Conservation (phyloP, 2,329 filamentous ascomycete genomes). For the Trichophyton verrucosum region DNA sequence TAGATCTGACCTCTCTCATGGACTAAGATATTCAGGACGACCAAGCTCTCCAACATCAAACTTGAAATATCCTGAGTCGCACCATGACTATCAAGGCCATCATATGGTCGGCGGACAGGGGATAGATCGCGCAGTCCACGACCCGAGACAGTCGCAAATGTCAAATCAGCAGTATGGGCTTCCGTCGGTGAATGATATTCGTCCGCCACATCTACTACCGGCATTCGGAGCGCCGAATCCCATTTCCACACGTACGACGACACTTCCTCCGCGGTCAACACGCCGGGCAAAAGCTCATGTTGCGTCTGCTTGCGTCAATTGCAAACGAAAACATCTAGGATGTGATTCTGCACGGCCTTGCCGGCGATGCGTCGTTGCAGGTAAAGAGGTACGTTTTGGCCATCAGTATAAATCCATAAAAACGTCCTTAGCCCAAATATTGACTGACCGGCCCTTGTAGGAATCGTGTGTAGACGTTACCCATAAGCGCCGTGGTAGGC, state of each 20-base stretch:
- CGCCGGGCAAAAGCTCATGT: conserved; percentile 28
- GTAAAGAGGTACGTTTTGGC: conserved; percentile 23
- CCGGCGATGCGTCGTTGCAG: conserved; percentile 25
- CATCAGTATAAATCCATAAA: not conserved
- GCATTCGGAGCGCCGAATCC: conserved; percentile 9
- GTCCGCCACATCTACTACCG: conserved; percentile 10
- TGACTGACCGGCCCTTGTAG: conserved; percentile 11
- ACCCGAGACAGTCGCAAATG: conserved; percentile 1
- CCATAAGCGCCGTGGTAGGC: conserved; percentile 26
- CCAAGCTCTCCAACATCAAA: conserved; percentile 15
- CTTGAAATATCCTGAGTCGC: not conserved
- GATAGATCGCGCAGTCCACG: not conserved
- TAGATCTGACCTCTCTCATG: conserved; percentile 17
- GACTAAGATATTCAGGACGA: conserved; percentile 18
- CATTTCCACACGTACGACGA: conserved; percentile 12
- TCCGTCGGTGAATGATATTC: conserved; percentile 6
- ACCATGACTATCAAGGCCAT: not conserved
- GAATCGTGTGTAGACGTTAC: conserved; percentile 24
- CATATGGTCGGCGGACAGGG: conserved; percentile 4
- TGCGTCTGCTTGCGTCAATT: conserved; percentile 29
- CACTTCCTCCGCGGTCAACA: conserved; percentile 19
- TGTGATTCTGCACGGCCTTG: conserved; percentile 27
- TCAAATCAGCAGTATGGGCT: conserved; percentile 8
- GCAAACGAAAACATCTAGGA: conserved; percentile 28
- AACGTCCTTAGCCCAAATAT: not conserved